These are phyloP conservation scores for Anaeromyces robustus DNA, from an alignment of 192 early-diverging fungal species.

Conservation along the genomic window DNA sequence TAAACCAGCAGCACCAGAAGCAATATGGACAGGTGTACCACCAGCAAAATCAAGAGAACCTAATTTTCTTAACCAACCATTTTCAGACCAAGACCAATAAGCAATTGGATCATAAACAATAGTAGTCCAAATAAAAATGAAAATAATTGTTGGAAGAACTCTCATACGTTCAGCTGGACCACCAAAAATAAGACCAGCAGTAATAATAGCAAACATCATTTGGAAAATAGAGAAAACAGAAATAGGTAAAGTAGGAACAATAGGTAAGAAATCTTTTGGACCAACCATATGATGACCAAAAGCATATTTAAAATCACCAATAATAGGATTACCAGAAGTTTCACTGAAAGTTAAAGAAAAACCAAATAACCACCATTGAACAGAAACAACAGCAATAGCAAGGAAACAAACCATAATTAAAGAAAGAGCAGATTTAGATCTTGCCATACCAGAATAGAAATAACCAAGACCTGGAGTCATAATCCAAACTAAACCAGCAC, in stretches of 20 bases:
- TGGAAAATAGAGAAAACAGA: slow-evolving; percentile 55
- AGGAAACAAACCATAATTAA: slow-evolving; percentile 71
- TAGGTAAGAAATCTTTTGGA: slow-evolving; percentile 23
- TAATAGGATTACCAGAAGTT: slow-evolving; percentile 47
- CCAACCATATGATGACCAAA: slow-evolving; percentile 38
- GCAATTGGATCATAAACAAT: slow-evolving; percentile 51
- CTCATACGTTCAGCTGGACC: slow-evolving; percentile 59
- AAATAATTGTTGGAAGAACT: slow-evolving; percentile 33
- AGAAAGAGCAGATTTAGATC: slow-evolving; percentile 82
- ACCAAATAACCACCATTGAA: slow-evolving; percentile 49
- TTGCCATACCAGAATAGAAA: slow-evolving; percentile 89
- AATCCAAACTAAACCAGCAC: neutral
- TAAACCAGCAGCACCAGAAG: slow-evolving; percentile 63
- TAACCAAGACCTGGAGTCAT: slow-evolving; percentile 43
- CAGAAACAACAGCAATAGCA: slow-evolving; percentile 65
- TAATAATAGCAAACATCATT: slow-evolving; percentile 64
- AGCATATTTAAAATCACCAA: slow-evolving; percentile 49
- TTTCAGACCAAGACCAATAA: slow-evolving; percentile 67
- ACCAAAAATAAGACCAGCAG: slow-evolving; percentile 53
- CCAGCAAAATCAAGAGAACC: slow-evolving; percentile 75
- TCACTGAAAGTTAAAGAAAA: slow-evolving; percentile 53
- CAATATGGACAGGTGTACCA: slow-evolving; percentile 71
- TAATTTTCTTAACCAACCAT: slow-evolving; percentile 59
- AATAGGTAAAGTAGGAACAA: slow-evolving; percentile 41
- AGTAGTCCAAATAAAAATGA: slow-evolving; percentile 50